phyloP scores from a whole-genome alignment of 2,329 filamentous ascomycete genomes.

The Aspergillus novofumigatus region DNA sequence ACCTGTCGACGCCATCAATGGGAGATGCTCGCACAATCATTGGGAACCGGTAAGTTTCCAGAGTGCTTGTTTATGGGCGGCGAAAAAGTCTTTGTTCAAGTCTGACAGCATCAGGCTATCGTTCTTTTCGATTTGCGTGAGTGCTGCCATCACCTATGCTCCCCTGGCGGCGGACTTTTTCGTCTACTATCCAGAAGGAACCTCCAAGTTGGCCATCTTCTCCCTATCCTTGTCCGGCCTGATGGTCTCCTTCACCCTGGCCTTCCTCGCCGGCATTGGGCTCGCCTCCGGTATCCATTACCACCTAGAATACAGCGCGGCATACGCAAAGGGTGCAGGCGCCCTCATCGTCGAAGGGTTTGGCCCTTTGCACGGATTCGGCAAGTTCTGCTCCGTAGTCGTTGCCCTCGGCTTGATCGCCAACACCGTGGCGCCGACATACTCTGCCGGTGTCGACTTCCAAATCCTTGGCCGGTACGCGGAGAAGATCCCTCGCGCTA shows the following conservation, averaged over 20 bases:
- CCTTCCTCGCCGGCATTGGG: slow-evolving; percentile 59
- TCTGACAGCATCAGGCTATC: slow-evolving; percentile 44
- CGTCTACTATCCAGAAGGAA: slow-evolving; percentile 58
- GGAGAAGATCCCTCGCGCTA: slow-evolving; percentile 55
- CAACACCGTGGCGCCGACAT: slow-evolving; percentile 63
- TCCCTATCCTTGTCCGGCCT: slow-evolving; percentile 55
- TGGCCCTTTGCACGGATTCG: slow-evolving; percentile 56
- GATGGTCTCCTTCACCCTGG: slow-evolving; percentile 55
- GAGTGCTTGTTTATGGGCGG: neutral
- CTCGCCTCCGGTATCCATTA: slow-evolving; percentile 55
- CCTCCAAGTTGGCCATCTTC: slow-evolving; percentile 53
- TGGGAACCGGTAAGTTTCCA: slow-evolving; percentile 38
- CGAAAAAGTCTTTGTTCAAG: neutral
- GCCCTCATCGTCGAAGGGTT: slow-evolving; percentile 62
- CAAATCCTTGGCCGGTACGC: slow-evolving; percentile 61
- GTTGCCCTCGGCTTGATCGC: slow-evolving; percentile 61
- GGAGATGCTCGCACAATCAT: slow-evolving; percentile 51
- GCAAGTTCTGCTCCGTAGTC: slow-evolving; percentile 63
- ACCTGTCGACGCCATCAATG: slow-evolving; percentile 48
- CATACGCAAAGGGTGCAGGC: slow-evolving; percentile 57
- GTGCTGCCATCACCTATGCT: slow-evolving; percentile 60
- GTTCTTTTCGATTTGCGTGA: slow-evolving; percentile 66
- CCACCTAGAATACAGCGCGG: slow-evolving; percentile 52
- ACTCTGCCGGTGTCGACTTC: slow-evolving; percentile 63
- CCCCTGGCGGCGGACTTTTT: slow-evolving; percentile 64